These are phyloP conservation scores for Aurantiochytrium sp. DNA, from an alignment of 108 stramenopile species.

Conservation along the genomic window DNA sequence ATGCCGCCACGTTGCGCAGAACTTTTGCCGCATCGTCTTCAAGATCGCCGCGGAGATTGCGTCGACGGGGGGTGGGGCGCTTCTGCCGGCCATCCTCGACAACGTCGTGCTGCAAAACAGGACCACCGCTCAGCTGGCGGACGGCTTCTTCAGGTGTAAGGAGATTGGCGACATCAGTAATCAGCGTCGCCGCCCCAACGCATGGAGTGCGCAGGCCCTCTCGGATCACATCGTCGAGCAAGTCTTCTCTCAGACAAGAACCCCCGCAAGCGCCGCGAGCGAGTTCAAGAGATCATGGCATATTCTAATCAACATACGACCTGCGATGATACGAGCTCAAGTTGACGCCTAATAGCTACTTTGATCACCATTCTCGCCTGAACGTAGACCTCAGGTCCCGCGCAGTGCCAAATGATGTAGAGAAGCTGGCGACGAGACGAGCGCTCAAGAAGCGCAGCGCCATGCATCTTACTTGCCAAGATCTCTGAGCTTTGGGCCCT, in stretches of 20 bases:
- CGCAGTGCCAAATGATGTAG: too few species aligned
- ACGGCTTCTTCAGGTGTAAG: neutral
- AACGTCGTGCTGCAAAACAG: neutral
- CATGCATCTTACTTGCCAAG: too few species aligned
- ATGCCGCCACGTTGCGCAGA: neutral
- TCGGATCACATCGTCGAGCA: neutral
- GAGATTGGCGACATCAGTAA: neutral
- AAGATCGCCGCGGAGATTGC: neutral
- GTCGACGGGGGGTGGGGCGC: neutral
- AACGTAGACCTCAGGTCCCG: too few species aligned
- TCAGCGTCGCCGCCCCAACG: neutral
- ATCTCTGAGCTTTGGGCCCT: too few species aligned
- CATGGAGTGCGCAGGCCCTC: neutral
- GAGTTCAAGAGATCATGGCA: neutral
- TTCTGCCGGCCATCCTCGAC: neutral
- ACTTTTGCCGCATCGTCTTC: neutral
- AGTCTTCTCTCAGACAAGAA: neutral
- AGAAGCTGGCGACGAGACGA: too few species aligned
- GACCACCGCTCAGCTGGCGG: neutral
- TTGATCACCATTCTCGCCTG: too few species aligned
- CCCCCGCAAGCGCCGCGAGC: neutral
- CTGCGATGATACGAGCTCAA: too few species aligned
- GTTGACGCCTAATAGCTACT: too few species aligned
- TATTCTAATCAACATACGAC: too few species aligned
- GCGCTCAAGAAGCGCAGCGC: too few species aligned